phyloP scores from a whole-genome alignment of 2,329 filamentous ascomycete genomes.

The Beauveria brongniartii region DNA sequence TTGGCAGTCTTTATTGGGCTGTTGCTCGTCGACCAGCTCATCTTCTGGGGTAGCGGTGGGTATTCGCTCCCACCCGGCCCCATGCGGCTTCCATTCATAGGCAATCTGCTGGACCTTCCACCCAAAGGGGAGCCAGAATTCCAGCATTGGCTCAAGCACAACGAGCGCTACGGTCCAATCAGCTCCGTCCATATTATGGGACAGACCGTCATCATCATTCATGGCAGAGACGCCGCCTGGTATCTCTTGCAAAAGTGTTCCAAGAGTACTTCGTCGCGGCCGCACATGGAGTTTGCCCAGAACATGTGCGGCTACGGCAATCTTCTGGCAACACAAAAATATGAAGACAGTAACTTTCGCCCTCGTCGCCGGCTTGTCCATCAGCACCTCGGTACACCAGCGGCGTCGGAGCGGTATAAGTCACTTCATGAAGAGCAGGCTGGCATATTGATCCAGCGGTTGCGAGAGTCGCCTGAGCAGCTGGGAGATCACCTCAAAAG shows the following conservation, averaged over 20 bases:
- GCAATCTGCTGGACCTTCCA: conserved; percentile 38
- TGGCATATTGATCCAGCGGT: conserved; percentile 8
- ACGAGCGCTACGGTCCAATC: conserved; percentile 22
- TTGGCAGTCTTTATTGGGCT: not conserved
- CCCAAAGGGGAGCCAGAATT: conserved; percentile 21
- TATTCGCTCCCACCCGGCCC: conserved; percentile 17
- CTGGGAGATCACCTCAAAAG: conserved; percentile 13
- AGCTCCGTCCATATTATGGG: conserved; percentile 18
- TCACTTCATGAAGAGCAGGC: conserved; percentile 11
- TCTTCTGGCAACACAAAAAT: conserved; percentile 19
- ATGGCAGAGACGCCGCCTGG: conserved; percentile 25
- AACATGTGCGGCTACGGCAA: conserved; percentile 21
- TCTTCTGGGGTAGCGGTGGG: not conserved
- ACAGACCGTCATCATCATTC: conserved; percentile 30
- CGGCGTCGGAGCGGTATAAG: conserved; percentile 14
- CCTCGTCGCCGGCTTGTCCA: conserved; percentile 21
- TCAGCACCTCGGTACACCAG: conserved; percentile 22
- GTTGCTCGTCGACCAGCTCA: not conserved
- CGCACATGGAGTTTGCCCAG: conserved; percentile 19
- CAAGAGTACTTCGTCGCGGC: conserved; percentile 20
- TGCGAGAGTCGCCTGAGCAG: conserved; percentile 9
- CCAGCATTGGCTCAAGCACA: conserved; percentile 26
- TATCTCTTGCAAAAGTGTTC: conserved; percentile 29
- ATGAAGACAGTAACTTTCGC: conserved; percentile 13
- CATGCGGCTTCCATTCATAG: conserved; percentile 31